Evolutionary conservation across 177 flowering plant species (phyloP).

Genomic region (Viscum album): DNA sequence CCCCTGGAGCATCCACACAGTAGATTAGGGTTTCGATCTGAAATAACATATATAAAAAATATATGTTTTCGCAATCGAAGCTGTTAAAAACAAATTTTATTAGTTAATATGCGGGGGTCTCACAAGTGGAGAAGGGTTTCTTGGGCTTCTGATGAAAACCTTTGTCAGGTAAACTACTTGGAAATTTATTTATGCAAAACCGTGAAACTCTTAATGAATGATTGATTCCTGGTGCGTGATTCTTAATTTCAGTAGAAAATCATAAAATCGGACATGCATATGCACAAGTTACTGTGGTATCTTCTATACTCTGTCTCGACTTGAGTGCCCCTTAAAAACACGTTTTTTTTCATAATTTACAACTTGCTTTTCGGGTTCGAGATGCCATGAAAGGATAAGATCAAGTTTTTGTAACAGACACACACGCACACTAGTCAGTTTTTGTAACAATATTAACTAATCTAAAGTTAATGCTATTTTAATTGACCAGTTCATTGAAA

Average conservation of each 20-base stretch:
- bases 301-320: too few species aligned
- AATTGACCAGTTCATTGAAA: not conserved
- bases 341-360: too few species aligned
- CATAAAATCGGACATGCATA: not conserved
- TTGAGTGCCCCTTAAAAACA: too few species aligned
- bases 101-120: constrained; percentile 40
- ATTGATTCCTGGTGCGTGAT: not conserved
- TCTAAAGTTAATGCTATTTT: not conserved
- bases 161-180: constrained; percentile 60
- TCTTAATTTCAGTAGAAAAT: not conserved
- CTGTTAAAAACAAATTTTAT: constrained; percentile 4
- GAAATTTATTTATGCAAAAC: constrained; percentile 2
- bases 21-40: constrained; percentile 19
- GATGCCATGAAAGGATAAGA: too few species aligned
- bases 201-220: not conserved
- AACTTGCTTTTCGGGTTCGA: too few species aligned
- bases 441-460: too few species aligned
- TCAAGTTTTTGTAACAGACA: too few species aligned
- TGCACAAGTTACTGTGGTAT: too few species aligned
- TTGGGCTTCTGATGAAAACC: constrained; percentile 67
- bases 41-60: constrained; percentile 6
- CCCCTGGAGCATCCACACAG: not conserved
- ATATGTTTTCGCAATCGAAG: constrained; percentile 15
- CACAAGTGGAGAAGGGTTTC: constrained; percentile 64
- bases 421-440: too few species aligned